Base-by-base conservation (phyloP, 495 filamentous ascomycete species). In the Aspergillus hancockii region DNA sequence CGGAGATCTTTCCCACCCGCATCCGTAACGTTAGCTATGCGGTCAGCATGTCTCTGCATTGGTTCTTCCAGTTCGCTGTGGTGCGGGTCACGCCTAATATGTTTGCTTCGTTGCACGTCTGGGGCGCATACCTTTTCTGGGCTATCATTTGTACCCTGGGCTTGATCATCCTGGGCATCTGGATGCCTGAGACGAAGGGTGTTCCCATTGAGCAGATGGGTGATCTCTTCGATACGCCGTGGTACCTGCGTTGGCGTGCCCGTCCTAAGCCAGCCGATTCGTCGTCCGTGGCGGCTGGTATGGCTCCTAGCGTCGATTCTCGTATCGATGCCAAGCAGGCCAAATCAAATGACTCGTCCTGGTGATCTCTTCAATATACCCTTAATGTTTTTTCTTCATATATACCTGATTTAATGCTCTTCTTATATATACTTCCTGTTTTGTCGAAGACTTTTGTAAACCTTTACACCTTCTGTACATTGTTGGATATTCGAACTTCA, bases 31-130 rank as follows among this genome's bases (percentile, higher is more conserved):
- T 76, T 16, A 70, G 74, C 55, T 79, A 80, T 52, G 75, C 74
- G 6, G 57, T 66, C 45, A 78, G 74, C 41, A 80, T 79, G 76
- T 67, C 67, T 0, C 58, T 79, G 28, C 77, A 79, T 58, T 80
- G 77, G 77, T 74, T 77, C 60, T 80, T 78, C 66, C 76, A 79
- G 64, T 80, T 80, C 60, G 76, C 77, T 23, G 76, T 80, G 21
- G 77, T 80, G 18, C 74, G 76, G 7, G 77, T 80, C 18, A 80
- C 77, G 2, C 74, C 74, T 0, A 77, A 77, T 57, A 79, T 80
- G 77, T 75, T 80, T 52, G 71, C 65, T 32, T 67, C 67, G 16
- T 59, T 80, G 40, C 40, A 78, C 52, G 64, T 76, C 18, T 80
- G 75, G 76, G 77, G 77, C 4, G 77, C 77, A 0, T 80, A 78